phyloP scores from a whole-genome alignment of 768 basidiomycete species.

The Termitomyces sp. region DNA sequence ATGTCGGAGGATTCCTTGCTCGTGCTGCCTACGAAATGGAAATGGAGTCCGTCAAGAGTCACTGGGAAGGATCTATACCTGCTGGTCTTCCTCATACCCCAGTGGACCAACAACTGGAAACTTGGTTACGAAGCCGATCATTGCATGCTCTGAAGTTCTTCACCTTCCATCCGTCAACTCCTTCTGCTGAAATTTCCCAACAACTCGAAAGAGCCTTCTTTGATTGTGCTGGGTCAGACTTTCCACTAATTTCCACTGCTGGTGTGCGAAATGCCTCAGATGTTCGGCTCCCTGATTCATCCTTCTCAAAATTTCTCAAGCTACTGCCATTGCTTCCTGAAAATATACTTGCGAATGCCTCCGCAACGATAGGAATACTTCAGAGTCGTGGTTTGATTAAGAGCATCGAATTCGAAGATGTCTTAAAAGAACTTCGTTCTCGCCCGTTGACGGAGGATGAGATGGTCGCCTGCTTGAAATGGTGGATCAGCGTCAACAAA shows the following conservation, averaged over 20 bases:
- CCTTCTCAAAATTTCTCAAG: conserved; percentile 72
- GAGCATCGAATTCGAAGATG: conserved; percentile 75
- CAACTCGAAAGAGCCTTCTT: conserved; percentile 80
- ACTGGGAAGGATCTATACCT: conserved; percentile 51
- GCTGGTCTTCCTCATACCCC: conserved; percentile 19
- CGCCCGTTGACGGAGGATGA: conserved; percentile 70
- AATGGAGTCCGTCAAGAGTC: conserved; percentile 49
- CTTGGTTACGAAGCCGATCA: conserved; percentile 53
- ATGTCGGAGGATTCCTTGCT: conserved; percentile 76
- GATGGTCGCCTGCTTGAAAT: conserved; percentile 77
- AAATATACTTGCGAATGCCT: conserved; percentile 48
- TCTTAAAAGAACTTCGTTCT: conserved; percentile 68
- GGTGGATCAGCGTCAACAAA: conserved; percentile 63
- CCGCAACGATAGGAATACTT: conserved; percentile 56
- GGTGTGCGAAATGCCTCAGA: conserved; percentile 65
- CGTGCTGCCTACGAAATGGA: conserved; percentile 86
- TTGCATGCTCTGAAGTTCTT: conserved; percentile 87
- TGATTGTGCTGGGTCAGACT: conserved; percentile 44
- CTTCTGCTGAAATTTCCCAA: conserved; percentile 70
- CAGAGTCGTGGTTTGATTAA: conserved; percentile 62
- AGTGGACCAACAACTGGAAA: conserved; percentile 37
- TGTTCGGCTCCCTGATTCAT: conserved; percentile 70
- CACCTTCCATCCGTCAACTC: conserved; percentile 84
- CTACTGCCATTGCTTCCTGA: conserved; percentile 70
- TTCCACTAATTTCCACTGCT: conserved; percentile 71